Conservation (phyloP, 345 rosid species). For the Physaria fendleri region DNA sequence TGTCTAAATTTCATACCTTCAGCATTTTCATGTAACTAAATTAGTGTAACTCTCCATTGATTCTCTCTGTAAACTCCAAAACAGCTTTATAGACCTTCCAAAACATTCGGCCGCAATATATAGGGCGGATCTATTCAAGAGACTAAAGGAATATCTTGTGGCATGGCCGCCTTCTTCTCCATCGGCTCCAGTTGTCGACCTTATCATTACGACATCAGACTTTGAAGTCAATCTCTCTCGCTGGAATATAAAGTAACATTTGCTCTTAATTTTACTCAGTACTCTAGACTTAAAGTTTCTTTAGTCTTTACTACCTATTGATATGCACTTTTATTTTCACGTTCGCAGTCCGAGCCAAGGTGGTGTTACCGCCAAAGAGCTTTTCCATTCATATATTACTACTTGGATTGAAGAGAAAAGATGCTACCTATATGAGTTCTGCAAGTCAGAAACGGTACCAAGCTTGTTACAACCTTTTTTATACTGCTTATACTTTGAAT, state of each 20-base stretch:
- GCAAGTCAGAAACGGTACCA: constrained; percentile 75
- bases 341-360: constrained; percentile 61
- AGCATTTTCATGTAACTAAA: neutral
- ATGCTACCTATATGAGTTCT: constrained; percentile 49
- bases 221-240: constrained; percentile 70
- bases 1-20: neutral
- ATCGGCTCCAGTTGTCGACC: constrained; percentile 64
- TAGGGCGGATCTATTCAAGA: constrained; percentile 60
- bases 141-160: constrained; percentile 54
- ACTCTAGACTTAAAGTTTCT: neutral
- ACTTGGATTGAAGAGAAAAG: constrained; percentile 77
- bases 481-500: neutral
- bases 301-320: neutral
- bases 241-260: constrained; percentile 57
- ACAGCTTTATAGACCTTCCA: constrained; percentile 87
- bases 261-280: neutral
- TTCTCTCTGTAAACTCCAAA: constrained; percentile 22
- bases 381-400: constrained; percentile 65
- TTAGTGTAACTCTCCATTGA: neutral
- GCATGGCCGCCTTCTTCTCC: constrained; percentile 78
- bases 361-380: constrained; percentile 66
- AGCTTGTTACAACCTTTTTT: constrained; percentile 7
- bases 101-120: constrained; percentile 71
- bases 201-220: constrained; percentile 73
- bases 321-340: constrained; percentile 11